Conservation (phyloP, 495 filamentous ascomycete species). For the Penicillium flavigenum region DNA sequence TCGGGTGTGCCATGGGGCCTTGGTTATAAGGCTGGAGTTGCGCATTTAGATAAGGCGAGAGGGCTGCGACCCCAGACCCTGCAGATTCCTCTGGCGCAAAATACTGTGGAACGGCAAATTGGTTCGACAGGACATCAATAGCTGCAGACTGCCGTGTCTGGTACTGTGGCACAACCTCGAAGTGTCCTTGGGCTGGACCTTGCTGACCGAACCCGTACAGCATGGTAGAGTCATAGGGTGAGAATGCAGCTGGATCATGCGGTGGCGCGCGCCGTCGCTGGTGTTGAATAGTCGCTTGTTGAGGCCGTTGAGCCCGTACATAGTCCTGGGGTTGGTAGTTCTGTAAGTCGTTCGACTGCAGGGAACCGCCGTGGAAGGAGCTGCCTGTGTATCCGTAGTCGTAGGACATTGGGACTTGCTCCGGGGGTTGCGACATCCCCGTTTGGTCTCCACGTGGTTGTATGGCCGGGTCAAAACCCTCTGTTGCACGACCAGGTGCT, state of each 20-base stretch:
- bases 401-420: constrained; percentile 34
- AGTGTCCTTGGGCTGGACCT: constrained; percentile 63
- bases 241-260: constrained; percentile 10
- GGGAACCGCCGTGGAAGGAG: constrained; percentile 39
- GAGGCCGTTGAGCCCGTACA: constrained; percentile 31
- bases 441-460: constrained; percentile 40
- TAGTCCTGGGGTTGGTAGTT: constrained; percentile 44
- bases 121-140: constrained; percentile 73
- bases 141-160: constrained; percentile 73
- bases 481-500: constrained; percentile 26
- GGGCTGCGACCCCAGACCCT: constrained; percentile 56
- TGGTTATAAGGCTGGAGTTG: constrained; percentile 58
- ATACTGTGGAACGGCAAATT: constrained; percentile 73
- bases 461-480: constrained; percentile 39
- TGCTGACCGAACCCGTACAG: constrained; percentile 80
- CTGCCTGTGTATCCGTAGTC: constrained; percentile 49
- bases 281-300: constrained; percentile 23
- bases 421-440: constrained; percentile 36
- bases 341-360: constrained; percentile 45
- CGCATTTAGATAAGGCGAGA: constrained; percentile 53
- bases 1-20: constrained; percentile 49
- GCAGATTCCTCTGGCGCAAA: constrained; percentile 69
- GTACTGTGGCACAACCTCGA: constrained; percentile 79
- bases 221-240: constrained; percentile 61
- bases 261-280: constrained; percentile 16